These are phyloP conservation scores for Sphaerostilbella broomeana DNA, from an alignment of 2,329 filamentous ascomycete genomes.

Conservation along the genomic window DNA sequence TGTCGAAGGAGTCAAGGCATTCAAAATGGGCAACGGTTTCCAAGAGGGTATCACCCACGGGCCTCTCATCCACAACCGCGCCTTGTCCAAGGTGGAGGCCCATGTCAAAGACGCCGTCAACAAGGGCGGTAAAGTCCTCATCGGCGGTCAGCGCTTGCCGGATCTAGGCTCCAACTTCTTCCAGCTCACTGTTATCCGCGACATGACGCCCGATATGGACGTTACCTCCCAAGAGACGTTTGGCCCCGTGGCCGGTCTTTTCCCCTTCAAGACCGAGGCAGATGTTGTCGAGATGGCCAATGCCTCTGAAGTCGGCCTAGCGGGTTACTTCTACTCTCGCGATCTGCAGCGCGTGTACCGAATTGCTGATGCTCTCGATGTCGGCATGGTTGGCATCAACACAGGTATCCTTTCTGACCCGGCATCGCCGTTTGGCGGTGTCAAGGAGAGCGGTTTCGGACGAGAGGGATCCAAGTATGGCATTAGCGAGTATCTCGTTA, in stretches of 20 bases:
- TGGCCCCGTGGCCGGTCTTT: slow-evolving; percentile 84
- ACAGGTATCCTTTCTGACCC: slow-evolving; percentile 60
- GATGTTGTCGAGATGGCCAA: slow-evolving; percentile 86
- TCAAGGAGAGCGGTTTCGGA: slow-evolving; percentile 77
- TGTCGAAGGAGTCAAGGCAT: slow-evolving; percentile 62
- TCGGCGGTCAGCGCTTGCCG: slow-evolving; percentile 67
- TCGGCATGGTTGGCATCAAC: slow-evolving; percentile 84
- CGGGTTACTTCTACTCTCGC: slow-evolving; percentile 84
- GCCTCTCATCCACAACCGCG: slow-evolving; percentile 78
- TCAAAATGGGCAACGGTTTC: slow-evolving; percentile 73
- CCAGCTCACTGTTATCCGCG: slow-evolving; percentile 80
- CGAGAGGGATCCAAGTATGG: slow-evolving; percentile 73
- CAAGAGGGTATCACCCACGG: slow-evolving; percentile 67
- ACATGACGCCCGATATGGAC: slow-evolving; percentile 80
- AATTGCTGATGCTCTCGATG: slow-evolving; percentile 65
- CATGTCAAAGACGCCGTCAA: slow-evolving; percentile 73
- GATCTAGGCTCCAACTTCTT: slow-evolving; percentile 82
- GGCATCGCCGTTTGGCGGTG: slow-evolving; percentile 64
- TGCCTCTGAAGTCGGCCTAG: slow-evolving; percentile 74
- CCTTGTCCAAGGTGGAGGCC: slow-evolving; percentile 68
- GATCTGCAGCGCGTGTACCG: slow-evolving; percentile 54
- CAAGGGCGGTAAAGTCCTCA: slow-evolving; percentile 69
- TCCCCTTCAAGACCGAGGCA: slow-evolving; percentile 80
- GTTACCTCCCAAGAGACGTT: slow-evolving; percentile 89
- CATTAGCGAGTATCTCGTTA: slow-evolving; percentile 67